Evolutionary conservation across 306 rosid genomes (phyloP).

Genomic region (Pterocarpus macrocarpus): DNA sequence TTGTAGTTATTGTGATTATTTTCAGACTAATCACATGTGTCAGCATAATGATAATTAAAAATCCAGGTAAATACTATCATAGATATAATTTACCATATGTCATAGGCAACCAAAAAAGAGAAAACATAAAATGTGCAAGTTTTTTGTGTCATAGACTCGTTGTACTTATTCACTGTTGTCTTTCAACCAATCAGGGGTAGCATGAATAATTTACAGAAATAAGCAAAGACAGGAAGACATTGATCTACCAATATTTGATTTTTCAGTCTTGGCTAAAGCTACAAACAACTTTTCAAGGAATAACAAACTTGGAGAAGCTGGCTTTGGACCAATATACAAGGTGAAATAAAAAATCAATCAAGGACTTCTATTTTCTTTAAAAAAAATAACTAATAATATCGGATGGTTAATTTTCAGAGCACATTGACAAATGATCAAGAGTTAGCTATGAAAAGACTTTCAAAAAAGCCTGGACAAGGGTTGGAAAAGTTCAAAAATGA

Average conservation of each 20-base stretch:
- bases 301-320: background rate
- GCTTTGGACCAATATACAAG: background rate
- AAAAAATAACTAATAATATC: background rate
- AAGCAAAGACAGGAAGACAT: background rate
- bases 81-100: background rate
- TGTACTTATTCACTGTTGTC: background rate
- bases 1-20: background rate
- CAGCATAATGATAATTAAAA: constrained; percentile 9
- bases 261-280: background rate
- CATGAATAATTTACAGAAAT: background rate
- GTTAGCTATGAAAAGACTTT: background rate
- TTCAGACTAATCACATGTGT: constrained; percentile 15
- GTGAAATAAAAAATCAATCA: background rate
- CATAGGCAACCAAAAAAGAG: background rate
- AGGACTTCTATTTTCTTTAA: background rate
- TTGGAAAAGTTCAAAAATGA: background rate
- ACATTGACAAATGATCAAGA: background rate
- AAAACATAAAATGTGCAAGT: background rate
- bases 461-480: background rate
- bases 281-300: background rate
- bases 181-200: background rate
- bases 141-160: background rate
- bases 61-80: constrained; percentile 13
- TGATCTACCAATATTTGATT: background rate
- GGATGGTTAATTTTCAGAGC: background rate